phyloP scores from a whole-genome alignment of 108 stramenopile species.

The Aurantiochytrium sp. region DNA sequence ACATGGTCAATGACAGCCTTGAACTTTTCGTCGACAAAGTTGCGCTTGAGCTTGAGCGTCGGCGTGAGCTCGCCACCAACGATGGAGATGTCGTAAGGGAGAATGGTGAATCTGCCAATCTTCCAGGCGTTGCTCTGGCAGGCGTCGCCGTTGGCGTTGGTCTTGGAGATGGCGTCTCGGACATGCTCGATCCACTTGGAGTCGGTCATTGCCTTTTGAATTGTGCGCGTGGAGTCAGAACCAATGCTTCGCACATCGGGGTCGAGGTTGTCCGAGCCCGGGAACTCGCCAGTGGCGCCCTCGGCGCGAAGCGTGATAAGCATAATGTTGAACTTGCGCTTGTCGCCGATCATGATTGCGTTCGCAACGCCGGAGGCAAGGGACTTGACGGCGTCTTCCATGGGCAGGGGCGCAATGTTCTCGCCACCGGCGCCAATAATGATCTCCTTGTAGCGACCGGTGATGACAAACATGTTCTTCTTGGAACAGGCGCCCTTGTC shows the following conservation, averaged over 20 bases:
- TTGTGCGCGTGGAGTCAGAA: not conserved
- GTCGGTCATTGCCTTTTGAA: not conserved
- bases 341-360: slow-evolving; percentile 52
- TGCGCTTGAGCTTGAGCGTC: slow-evolving; percentile 68
- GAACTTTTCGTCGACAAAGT: slow-evolving; percentile 54
- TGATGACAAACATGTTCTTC: slow-evolving; percentile 22
- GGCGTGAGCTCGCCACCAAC: slow-evolving; percentile 68
- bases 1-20: slow-evolving; percentile 36
- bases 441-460: slow-evolving; percentile 38
- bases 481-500: slow-evolving; percentile 32
- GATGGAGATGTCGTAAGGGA: slow-evolving; percentile 55
- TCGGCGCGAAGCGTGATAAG: slow-evolving; percentile 38
- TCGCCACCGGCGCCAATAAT: slow-evolving; percentile 55
- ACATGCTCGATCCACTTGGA: not conserved
- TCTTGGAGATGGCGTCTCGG: not conserved
- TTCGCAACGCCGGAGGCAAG: slow-evolving; percentile 38
- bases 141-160: slow-evolving; percentile 28
- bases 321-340: slow-evolving; percentile 46
- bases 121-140: slow-evolving; percentile 54
- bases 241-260: not conserved
- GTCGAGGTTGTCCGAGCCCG: not conserved
- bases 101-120: slow-evolving; percentile 47
- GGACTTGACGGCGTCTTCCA: slow-evolving; percentile 46
- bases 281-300: slow-evolving; percentile 14
- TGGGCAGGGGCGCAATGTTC: slow-evolving; percentile 47